A percentile compares a stretch with the other conserved stretches of the same genome.
phyloP scores from a whole-genome alignment of 1,284 basidiomycete species.

The Takashimella koratensis region DNA sequence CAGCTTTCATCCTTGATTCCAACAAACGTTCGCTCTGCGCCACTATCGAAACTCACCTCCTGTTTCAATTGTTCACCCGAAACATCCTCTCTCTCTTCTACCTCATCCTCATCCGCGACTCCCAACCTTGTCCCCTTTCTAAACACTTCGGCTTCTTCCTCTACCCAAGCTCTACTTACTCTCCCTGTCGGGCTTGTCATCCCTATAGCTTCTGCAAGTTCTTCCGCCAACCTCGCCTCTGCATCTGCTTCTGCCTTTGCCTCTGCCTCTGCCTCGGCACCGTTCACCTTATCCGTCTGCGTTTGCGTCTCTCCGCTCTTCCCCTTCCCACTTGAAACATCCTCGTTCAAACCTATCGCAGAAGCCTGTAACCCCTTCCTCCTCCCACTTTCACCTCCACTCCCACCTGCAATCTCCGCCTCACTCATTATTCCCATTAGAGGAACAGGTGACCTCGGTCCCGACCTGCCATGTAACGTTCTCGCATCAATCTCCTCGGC shows the following conservation, averaged over 20 bases:
- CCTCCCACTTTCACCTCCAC: neutral
- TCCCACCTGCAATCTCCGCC: neutral
- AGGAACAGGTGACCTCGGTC: conserved; percentile 44
- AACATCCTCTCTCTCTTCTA: conserved; percentile 54
- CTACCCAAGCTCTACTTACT: conserved; percentile 67
- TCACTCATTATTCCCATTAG: conserved; percentile 55
- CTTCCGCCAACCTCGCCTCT: conserved; percentile 12
- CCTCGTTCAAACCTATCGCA: neutral
- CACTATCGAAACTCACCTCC: conserved; percentile 73
- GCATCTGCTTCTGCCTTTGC: conserved; percentile 10
- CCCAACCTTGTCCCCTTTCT: conserved; percentile 78
- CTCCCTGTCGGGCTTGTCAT: conserved; percentile 28
- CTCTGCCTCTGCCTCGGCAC: neutral
- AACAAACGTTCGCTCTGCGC: neutral
- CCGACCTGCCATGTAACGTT: conserved; percentile 16
- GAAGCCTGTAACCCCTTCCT: neutral
- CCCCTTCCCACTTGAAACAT: neutral
- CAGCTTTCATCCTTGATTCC: conserved; percentile 12
- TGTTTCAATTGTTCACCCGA: conserved; percentile 72
- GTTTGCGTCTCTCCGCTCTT: neutral
- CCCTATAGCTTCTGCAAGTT: neutral
- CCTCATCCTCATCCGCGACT: conserved; percentile 73
- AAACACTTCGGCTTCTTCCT: conserved; percentile 88
- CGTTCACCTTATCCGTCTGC: neutral
- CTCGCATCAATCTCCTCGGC: conserved; percentile 51